phyloP scores from a whole-genome alignment of 192 early-diverging fungal species.

The Coemansia asiatica region DNA sequence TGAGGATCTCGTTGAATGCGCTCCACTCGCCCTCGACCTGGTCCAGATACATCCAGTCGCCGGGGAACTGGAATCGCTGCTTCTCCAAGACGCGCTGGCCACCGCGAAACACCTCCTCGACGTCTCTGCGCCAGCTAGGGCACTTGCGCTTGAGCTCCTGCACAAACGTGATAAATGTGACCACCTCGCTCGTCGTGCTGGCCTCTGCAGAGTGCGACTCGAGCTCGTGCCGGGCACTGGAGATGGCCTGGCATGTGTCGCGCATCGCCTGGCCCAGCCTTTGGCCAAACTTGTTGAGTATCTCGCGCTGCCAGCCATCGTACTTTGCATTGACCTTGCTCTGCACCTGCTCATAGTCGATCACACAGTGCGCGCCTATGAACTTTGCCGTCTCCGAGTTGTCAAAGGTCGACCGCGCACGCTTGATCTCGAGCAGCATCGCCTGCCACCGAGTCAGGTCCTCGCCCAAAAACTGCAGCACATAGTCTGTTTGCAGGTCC shows the following conservation, averaged over 20 bases:
- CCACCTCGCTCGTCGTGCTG: constrained; percentile 84
- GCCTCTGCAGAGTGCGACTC: constrained; percentile 86
- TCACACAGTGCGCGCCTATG: constrained; percentile 78
- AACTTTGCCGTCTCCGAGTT: constrained; percentile 86
- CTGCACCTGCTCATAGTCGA: constrained; percentile 99
- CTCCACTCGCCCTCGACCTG: constrained; percentile 98
- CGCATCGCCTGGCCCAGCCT: constrained; percentile 81
- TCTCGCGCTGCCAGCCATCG: constrained; percentile 96
- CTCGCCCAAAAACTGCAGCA: constrained; percentile 81
- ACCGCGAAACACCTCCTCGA: constrained; percentile 80
- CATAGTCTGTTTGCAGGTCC: constrained; percentile 89
- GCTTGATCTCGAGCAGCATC: constrained; percentile 91
- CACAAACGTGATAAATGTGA: constrained; percentile 92
- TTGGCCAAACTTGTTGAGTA: constrained; percentile 85
- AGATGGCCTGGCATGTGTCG: constrained; percentile 71
- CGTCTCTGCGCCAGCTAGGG: constrained; percentile 72
- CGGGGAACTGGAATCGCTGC: constrained; percentile 92
- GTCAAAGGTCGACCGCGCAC: constrained; percentile 93
- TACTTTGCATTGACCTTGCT: constrained; percentile 97
- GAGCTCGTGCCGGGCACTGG: constrained; percentile 77
- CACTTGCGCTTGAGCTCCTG: constrained; percentile 90
- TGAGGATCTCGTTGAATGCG: constrained; percentile 92
- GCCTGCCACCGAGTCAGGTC: constrained; percentile 92
- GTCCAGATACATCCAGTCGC: constrained; percentile 93
- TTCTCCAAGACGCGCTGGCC: constrained; percentile 92